A percentile compares a stretch with the other conserved stretches of the same genome.
phyloP scores from a whole-genome alignment of 1,284 basidiomycete species.

The Moniliella sp. region DNA sequence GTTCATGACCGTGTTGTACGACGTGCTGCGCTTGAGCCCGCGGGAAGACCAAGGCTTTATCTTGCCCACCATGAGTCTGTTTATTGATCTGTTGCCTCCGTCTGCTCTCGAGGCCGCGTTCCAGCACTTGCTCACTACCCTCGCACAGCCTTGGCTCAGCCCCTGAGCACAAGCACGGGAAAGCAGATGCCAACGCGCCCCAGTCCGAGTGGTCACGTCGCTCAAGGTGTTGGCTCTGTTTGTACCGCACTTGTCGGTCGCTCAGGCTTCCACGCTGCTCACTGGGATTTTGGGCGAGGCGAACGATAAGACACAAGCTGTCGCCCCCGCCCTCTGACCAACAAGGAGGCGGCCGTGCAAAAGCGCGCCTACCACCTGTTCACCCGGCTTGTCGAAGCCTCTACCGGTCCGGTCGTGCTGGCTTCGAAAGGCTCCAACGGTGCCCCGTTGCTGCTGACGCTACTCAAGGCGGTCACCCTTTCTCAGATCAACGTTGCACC shows the following conservation, averaged over 20 bases:
- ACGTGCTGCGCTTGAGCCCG: conserved; percentile 70
- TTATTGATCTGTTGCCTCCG: conserved; percentile 64
- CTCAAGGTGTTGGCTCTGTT: conserved; percentile 74
- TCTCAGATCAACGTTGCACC: too few species aligned
- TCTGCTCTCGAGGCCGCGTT: too few species aligned
- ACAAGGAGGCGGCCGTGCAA: conserved; percentile 55
- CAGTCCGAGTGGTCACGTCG: too few species aligned
- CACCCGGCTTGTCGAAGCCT: conserved; percentile 38
- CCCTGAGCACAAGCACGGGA: too few species aligned
- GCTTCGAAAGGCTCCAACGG: too few species aligned
- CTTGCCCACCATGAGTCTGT: conserved; percentile 70
- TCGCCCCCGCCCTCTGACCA: conserved; percentile 49
- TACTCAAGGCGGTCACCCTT: conserved; percentile 15
- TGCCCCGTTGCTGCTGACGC: conserved; percentile 18
- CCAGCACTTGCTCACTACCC: too few species aligned
- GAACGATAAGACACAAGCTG: conserved; percentile 18
- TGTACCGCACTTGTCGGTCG: conserved; percentile 40
- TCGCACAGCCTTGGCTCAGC: too few species aligned
- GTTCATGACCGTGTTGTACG: conserved; percentile 83
- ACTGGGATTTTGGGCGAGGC: conserved; percentile 38
- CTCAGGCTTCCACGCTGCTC: conserved; percentile 14
- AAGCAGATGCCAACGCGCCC: too few species aligned
- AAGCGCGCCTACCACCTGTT: conserved; percentile 85
- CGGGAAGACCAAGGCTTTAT: conserved; percentile 57
- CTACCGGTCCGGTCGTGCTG: conserved; percentile 10